Conservation (phyloP, 495 filamentous ascomycete species). For the Pyrenopolyporus hunteri region DNA sequence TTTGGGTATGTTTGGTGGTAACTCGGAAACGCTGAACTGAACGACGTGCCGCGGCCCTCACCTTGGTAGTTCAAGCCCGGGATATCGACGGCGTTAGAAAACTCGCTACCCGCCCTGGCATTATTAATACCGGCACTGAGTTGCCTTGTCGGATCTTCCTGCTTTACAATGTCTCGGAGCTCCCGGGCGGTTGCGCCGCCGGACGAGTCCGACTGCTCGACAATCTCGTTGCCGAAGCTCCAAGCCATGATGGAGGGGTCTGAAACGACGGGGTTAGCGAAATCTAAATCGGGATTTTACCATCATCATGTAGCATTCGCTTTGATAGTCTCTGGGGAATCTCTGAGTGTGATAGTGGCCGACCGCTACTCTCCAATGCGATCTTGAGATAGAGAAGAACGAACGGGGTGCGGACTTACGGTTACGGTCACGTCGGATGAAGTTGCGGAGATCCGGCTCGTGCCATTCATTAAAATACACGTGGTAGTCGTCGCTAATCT, state of each 20-base stretch:
- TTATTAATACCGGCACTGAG: constrained; percentile 50
- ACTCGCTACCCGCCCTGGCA: constrained; percentile 39
- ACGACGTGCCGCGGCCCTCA: constrained; percentile 48
- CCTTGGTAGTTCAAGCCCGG: constrained; percentile 58
- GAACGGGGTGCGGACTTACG: constrained; percentile 22
- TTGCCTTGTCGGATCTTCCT: constrained; percentile 52
- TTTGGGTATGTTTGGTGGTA: constrained; percentile 51
- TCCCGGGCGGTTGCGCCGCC: constrained; percentile 41
- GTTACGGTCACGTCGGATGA: constrained; percentile 57
- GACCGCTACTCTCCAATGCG: no score
- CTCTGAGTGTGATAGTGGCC: no score
- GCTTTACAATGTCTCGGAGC: constrained; percentile 44
- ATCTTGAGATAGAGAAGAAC: not conserved
- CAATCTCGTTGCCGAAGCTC: constrained; percentile 57
- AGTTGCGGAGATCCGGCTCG: constrained; percentile 54
- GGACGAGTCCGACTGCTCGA: constrained; percentile 43
- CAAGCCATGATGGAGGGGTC: constrained; percentile 57
- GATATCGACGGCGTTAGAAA: constrained; percentile 50
- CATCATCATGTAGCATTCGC: no score
- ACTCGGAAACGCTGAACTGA: constrained; percentile 39
- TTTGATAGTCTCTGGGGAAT: no score
- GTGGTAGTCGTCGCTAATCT: constrained; percentile 54
- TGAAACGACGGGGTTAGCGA: not conserved
- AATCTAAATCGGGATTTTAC: no score
- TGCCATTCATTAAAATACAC: constrained; percentile 55